Evolutionary conservation across 495 filamentous ascomycete genomes (phyloP).

Genomic region (Hyaloscypha hepaticicola): DNA sequence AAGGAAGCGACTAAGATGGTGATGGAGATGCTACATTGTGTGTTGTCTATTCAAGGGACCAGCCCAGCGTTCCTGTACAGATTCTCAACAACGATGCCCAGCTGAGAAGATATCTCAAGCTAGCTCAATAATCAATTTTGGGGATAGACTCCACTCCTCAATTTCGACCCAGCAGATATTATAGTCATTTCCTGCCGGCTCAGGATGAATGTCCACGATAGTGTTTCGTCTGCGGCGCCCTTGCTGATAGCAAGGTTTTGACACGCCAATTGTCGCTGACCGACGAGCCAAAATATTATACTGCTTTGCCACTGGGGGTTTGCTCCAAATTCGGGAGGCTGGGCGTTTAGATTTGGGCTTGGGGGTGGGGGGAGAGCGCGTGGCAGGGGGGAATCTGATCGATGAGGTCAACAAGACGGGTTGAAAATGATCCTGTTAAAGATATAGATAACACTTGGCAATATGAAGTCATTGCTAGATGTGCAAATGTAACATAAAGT

Average conservation of each 20-base stretch:
- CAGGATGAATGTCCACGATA: conserved; percentile 44
- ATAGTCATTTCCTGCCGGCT: conserved; percentile 8
- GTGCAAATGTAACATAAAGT: no score
- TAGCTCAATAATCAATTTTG: background rate
- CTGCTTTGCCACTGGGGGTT: conserved; percentile 34
- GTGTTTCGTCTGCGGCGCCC: conserved; percentile 45
- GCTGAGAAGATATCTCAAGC: conserved; percentile 8
- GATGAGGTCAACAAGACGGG: background rate
- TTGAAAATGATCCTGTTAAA: background rate
- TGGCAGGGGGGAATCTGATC: conserved; percentile 8
- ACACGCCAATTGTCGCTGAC: conserved; percentile 25
- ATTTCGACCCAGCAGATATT: background rate
- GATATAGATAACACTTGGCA: no score
- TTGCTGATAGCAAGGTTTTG: conserved; percentile 34
- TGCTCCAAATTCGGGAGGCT: conserved; percentile 36
- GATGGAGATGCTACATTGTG: background rate
- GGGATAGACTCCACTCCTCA: background rate
- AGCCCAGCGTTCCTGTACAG: background rate
- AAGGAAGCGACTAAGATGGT: background rate
- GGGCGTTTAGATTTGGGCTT: conserved; percentile 45
- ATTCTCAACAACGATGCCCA: background rate
- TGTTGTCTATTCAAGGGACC: background rate
- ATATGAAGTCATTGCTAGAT: no score
- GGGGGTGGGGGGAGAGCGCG: conserved; percentile 33
- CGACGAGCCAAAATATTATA: background rate